A percentile compares a stretch with the other conserved stretches of the same genome.
phyloP scores from a whole-genome alignment of 495 filamentous ascomycete species.

The Tuber melanosporum region DNA sequence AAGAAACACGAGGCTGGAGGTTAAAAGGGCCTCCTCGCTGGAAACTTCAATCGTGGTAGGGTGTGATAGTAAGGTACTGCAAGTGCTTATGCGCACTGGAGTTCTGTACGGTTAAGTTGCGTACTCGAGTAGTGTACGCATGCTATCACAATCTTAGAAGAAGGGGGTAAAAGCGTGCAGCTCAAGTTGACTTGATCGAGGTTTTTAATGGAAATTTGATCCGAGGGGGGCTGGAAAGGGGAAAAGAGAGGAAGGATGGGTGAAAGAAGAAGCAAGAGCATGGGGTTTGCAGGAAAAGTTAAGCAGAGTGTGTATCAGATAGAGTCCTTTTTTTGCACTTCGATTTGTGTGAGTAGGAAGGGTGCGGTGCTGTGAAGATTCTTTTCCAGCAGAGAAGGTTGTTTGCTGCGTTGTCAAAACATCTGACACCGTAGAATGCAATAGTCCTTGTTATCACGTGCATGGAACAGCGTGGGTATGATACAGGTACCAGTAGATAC shows the following conservation, averaged over 20 bases:
- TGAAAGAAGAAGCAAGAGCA: neutral
- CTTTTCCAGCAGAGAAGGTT: neutral
- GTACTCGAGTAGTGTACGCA: neutral
- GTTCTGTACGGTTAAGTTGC: neutral
- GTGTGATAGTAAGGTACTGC: neutral
- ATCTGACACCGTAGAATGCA: neutral
- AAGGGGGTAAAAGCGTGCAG: neutral
- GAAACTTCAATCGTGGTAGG: neutral
- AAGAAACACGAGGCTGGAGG: neutral
- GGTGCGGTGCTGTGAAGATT: neutral
- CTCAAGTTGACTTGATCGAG: neutral
- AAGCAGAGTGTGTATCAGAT: neutral
- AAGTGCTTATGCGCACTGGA: neutral
- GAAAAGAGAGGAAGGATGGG: neutral
- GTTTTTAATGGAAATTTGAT: neutral
- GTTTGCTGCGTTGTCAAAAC: slow-evolving; percentile 5
- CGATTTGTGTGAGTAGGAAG: neutral
- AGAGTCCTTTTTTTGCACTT: neutral
- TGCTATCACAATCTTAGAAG: neutral
- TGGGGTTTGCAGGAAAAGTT: neutral
- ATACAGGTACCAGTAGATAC: no score
- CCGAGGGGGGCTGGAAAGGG: neutral
- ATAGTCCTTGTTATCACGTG: neutral
- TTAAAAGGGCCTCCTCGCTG: neutral
- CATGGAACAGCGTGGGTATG: neutral